Evolutionary conservation across 108 stramenopile species (phyloP).

Genomic region (Cafeteria roenbergensis): DNA sequence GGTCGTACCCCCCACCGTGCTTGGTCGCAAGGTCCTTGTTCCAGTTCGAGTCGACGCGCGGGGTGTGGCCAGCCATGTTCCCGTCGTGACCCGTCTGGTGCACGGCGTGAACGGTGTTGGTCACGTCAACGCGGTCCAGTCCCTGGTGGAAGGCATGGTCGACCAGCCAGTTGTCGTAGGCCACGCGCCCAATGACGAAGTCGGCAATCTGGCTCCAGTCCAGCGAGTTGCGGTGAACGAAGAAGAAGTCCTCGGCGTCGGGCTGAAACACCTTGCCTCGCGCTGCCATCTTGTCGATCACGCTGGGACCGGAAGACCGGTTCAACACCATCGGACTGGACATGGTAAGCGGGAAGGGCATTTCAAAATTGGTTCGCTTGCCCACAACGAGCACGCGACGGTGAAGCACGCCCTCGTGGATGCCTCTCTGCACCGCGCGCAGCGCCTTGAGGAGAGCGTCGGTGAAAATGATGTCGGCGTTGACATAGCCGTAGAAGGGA

Average conservation of each 20-base stretch:
- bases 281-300: not conserved
- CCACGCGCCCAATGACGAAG: not conserved
- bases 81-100: not conserved
- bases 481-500: not conserved
- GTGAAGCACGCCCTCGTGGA: not conserved
- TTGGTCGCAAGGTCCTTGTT: not conserved
- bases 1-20: not conserved
- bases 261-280: not conserved
- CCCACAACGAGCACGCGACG: not conserved
- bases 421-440: not conserved
- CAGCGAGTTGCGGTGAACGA: not conserved
- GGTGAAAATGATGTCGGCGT: not conserved
- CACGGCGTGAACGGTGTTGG: not conserved
- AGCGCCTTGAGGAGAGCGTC: not conserved
- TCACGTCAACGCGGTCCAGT: not conserved
- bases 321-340: too few species aligned
- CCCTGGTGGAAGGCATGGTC: not conserved
- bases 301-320: too few species aligned
- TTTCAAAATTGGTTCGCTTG: not conserved
- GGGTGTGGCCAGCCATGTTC: not conserved
- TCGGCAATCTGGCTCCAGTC: not conserved
- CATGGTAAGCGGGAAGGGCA: not conserved
- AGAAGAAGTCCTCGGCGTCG: conserved; percentile 2
- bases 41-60: not conserved
- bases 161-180: conserved; percentile 1